phyloP scores from a whole-genome alignment of 1,139 yeast species.

The Pichia sp. region DNA sequence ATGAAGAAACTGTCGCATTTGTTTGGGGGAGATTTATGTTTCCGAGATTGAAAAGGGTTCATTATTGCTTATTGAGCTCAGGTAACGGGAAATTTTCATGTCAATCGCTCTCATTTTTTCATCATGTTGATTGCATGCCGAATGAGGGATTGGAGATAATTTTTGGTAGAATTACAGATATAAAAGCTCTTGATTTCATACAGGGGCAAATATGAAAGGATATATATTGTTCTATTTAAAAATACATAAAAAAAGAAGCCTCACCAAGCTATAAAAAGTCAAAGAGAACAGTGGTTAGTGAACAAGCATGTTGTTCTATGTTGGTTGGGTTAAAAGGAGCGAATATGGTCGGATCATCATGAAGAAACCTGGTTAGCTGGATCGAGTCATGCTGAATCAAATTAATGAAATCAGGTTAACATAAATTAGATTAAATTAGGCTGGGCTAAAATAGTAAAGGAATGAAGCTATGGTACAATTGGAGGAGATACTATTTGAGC shows the following conservation, averaged over 20 bases:
- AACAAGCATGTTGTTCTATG: background rate
- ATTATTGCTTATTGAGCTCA: background rate
- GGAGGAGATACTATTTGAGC: background rate
- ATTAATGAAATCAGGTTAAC: background rate
- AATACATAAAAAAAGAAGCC: background rate
- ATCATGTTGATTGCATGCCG: background rate
- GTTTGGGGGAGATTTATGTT: background rate
- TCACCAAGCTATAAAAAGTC: background rate
- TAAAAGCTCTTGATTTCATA: background rate
- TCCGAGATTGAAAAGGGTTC: too few species aligned
- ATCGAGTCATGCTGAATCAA: background rate
- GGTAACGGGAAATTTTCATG: background rate
- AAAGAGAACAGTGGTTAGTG: background rate
- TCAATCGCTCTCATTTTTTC: background rate
- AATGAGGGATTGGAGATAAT: too few species aligned
- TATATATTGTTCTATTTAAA: too few species aligned
- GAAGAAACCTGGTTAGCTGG: background rate
- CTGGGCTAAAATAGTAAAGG: slow-evolving; percentile 4
- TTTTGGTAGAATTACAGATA: background rate
- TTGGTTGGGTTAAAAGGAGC: background rate
- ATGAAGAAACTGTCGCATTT: background rate
- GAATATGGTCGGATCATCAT: background rate
- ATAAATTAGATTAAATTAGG: background rate
- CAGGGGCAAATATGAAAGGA: background rate
- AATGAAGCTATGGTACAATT: slow-evolving; percentile 9